Percentiles rank a stretch among this genome's conserved stretches.
Evolutionary conservation across 1,284 basidiomycete genomes (phyloP).

Genomic region (Athelia sp.): DNA sequence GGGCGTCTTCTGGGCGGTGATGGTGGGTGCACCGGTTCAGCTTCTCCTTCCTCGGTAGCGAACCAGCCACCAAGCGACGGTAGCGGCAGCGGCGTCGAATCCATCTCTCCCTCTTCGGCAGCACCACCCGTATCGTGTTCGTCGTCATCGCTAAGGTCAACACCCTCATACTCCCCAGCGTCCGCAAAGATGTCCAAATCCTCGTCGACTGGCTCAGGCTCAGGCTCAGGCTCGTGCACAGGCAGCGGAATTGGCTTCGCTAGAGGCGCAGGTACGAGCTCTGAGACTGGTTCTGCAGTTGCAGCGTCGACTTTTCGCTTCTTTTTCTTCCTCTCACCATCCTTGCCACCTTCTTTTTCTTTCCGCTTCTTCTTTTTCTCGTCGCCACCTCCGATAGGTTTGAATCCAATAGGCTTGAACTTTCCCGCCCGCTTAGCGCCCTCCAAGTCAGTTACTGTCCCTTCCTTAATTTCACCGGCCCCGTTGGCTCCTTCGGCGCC

Average conservation of each 20-base stretch:
- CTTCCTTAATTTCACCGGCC: slow-evolving; percentile 9
- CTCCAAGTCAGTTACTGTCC: slow-evolving; percentile 35
- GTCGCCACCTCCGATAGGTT: slow-evolving; percentile 45
- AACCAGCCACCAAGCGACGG: slow-evolving; percentile 2
- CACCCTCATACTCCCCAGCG: slow-evolving; percentile 78
- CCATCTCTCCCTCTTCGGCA: slow-evolving; percentile 4
- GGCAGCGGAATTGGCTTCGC: slow-evolving; percentile 11
- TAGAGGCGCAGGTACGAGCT: slow-evolving; percentile 6
- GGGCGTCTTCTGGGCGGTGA: slow-evolving; percentile 2
- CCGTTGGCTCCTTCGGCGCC: slow-evolving; percentile 11
- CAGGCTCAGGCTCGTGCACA: slow-evolving; percentile 11
- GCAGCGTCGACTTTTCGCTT: slow-evolving; percentile 32
- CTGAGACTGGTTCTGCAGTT: slow-evolving; percentile 5
- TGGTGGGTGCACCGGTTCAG: background rate
- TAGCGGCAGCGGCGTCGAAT: slow-evolving; percentile 5
- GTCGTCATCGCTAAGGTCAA: slow-evolving; percentile 57
- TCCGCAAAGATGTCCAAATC: slow-evolving; percentile 82
- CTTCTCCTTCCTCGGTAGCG: slow-evolving; percentile 1
- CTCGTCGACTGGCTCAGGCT: slow-evolving; percentile 36
- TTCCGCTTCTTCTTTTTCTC: slow-evolving; percentile 54
- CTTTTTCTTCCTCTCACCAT: slow-evolving; percentile 45
- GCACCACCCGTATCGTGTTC: slow-evolving; percentile 16
- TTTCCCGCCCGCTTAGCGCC: slow-evolving; percentile 59
- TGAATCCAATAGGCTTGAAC: slow-evolving; percentile 79
- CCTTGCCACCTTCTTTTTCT: slow-evolving; percentile 36